These are phyloP conservation scores for Halocafeteria seosinensis DNA, from an alignment of 108 stramenopile species.

Conservation along the genomic window DNA sequence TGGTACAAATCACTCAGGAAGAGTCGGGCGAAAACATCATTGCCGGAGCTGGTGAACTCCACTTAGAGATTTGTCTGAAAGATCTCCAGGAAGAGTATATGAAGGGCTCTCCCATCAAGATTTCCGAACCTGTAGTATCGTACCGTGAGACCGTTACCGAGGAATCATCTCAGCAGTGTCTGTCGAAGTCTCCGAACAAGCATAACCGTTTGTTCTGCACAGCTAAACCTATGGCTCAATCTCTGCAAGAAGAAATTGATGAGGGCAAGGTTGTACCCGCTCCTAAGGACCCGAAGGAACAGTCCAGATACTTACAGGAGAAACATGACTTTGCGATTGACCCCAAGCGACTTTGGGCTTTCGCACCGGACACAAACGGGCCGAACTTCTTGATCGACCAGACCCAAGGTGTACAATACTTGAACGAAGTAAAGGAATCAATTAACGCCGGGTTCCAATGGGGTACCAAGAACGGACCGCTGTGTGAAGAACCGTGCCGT, in stretches of 20 bases:
- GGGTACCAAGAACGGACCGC: slow-evolving; percentile 86
- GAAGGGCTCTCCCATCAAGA: slow-evolving; percentile 87
- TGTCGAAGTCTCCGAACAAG: slow-evolving; percentile 99
- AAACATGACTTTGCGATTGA: slow-evolving; percentile 32
- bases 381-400: slow-evolving; percentile 94
- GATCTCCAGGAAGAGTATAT: slow-evolving; percentile 99
- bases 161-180: slow-evolving; percentile 67
- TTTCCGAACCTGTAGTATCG: slow-evolving; percentile 96
- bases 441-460: slow-evolving; percentile 96
- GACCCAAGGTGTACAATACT: slow-evolving; percentile 99
- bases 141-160: slow-evolving; percentile 94
- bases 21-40: slow-evolving; percentile 99
- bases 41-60: slow-evolving; percentile 95
- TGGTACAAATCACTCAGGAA: slow-evolving; percentile 90
- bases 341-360: slow-evolving; percentile 65
- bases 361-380: slow-evolving; percentile 95
- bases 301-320: slow-evolving; percentile 79
- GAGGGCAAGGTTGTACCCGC: slow-evolving; percentile 68
- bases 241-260: slow-evolving; percentile 82
- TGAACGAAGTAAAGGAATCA: slow-evolving; percentile 96
- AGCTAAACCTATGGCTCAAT: slow-evolving; percentile 59
- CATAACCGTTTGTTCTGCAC: slow-evolving; percentile 97
- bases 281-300: slow-evolving; percentile 64
- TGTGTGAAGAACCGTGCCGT: slow-evolving; percentile 94
- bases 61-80: slow-evolving; percentile 99